Percentiles rank a stretch among this genome's conserved stretches.
Evolutionary conservation across 306 rosid genomes (phyloP).

Genomic region (Cucurbita ficifolia): DNA sequence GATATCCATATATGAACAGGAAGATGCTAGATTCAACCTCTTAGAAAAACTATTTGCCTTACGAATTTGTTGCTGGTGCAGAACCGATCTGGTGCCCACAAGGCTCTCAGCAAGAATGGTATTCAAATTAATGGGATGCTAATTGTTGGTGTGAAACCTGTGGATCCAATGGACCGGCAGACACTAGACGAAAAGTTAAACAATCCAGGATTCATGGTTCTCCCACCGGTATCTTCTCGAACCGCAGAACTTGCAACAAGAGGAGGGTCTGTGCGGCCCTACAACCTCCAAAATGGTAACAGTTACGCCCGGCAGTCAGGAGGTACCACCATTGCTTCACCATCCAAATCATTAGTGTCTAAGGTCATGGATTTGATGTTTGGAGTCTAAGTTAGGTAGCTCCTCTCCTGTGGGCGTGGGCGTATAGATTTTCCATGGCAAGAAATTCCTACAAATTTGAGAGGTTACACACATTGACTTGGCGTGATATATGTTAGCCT

Average conservation of each 20-base stretch:
- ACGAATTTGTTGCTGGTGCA: constrained; percentile 26
- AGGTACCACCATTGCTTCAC: constrained; percentile 86
- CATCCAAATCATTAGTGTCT: constrained; percentile 71
- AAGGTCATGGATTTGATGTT: constrained; percentile 92
- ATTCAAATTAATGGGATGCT: constrained; percentile 80
- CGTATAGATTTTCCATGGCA: not conserved
- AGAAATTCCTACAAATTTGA: not conserved
- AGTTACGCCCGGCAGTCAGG: constrained; percentile 41
- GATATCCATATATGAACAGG: not conserved
- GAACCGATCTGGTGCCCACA: constrained; percentile 81
- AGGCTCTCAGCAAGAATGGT: constrained; percentile 83
- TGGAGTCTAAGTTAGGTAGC: constrained; percentile 50
- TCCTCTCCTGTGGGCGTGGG: not conserved
- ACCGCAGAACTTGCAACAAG: constrained; percentile 34
- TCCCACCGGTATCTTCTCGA: constrained; percentile 43
- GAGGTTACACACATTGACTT: not conserved
- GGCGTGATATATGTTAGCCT: not conserved
- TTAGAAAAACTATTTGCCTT: not conserved
- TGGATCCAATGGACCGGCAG: constrained; percentile 91
- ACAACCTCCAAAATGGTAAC: constrained; percentile 64
- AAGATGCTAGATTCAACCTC: not conserved
- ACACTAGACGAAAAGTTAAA: constrained; percentile 48
- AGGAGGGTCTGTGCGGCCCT: constrained; percentile 34
- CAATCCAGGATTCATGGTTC: constrained; percentile 66
- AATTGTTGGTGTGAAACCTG: constrained; percentile 78